Percentiles rank a stretch among this genome's conserved stretches.
Evolutionary conservation across 768 basidiomycete species (phyloP).

Genomic region (Boletus tylopilopsis): DNA sequence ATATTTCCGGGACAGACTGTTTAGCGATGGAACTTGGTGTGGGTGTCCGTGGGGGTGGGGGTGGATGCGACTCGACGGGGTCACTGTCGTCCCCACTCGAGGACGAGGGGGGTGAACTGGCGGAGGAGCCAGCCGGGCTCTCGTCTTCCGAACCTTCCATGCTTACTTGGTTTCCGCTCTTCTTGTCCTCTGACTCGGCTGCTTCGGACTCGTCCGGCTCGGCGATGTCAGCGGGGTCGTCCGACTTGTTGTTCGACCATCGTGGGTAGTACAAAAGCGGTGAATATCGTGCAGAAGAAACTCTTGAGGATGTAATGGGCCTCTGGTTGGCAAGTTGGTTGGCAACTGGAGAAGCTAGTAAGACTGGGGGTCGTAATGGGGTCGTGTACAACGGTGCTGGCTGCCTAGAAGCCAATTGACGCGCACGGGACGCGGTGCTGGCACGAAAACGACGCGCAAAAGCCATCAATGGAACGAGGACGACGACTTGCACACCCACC

Average conservation of each 20-base stretch:
- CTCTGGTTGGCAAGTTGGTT: slow-evolving; percentile 16
- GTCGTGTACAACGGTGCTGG: slow-evolving; percentile 10
- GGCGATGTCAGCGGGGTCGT: slow-evolving; percentile 21
- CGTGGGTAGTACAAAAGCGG: slow-evolving; percentile 33
- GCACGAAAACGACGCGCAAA: slow-evolving; percentile 20
- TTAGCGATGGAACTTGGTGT: slow-evolving; percentile 65
- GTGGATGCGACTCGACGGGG: slow-evolving; percentile 37
- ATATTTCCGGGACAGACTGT: slow-evolving; percentile 83
- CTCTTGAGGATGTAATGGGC: slow-evolving; percentile 25
- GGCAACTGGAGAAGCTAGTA: slow-evolving; percentile 3
- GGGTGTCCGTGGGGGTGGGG: slow-evolving; percentile 34
- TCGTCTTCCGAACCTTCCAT: slow-evolving; percentile 31
- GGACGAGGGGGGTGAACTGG: slow-evolving; percentile 33
- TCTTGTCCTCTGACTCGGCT: slow-evolving; percentile 19
- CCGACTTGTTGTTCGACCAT: slow-evolving; percentile 37
- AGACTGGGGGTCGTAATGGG: slow-evolving; percentile 6
- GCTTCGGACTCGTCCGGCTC: slow-evolving; percentile 25
- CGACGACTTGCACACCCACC: slow-evolving; percentile 15
- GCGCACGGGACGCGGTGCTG: slow-evolving; percentile 6
- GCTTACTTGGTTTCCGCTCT: slow-evolving; percentile 14
- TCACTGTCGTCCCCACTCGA: slow-evolving; percentile 40
- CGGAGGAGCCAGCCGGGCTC: slow-evolving; percentile 30
- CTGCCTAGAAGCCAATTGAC: slow-evolving; percentile 10
- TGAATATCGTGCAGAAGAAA: slow-evolving; percentile 28
- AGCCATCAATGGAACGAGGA: slow-evolving; percentile 22